phyloP scores from a whole-genome alignment of 805 yeast genomes.

The Wickerhamomyces sydowiorum region DNA sequence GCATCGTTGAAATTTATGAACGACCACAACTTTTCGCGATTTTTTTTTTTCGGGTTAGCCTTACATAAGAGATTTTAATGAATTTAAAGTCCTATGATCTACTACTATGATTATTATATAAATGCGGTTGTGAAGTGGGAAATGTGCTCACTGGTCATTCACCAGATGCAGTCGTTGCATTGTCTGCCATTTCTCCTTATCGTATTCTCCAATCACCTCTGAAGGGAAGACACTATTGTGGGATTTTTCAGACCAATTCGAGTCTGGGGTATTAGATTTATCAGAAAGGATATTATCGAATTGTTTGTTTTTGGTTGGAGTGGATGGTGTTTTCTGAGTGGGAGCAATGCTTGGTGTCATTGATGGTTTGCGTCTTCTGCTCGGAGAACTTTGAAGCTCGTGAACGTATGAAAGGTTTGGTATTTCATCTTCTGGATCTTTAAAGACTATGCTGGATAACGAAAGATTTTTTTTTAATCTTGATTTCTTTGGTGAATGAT shows the following conservation, averaged over 20 bases:
- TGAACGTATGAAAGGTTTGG: conserved; percentile 20
- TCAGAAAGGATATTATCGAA: conserved; percentile 20
- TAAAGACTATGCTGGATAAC: conserved; percentile 19
- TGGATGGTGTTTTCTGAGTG: not conserved
- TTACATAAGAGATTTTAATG: no score
- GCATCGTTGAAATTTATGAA: not conserved
- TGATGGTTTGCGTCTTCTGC: conserved; percentile 6
- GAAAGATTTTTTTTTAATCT: conserved; percentile 19
- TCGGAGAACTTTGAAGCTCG: conserved; percentile 19
- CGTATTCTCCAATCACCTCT: conserved; percentile 58
- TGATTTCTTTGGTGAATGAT: conserved; percentile 11
- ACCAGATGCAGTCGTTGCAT: conserved; percentile 32
- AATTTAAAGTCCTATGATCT: no score
- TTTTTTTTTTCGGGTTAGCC: no score
- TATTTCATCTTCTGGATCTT: conserved; percentile 10
- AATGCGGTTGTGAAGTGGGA: not conserved
- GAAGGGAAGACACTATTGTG: conserved; percentile 42
- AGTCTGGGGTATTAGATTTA: conserved; percentile 23
- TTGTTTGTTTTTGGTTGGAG: not conserved
- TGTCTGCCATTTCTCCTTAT: conserved; percentile 59
- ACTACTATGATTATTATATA: no score
- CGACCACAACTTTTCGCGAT: not conserved
- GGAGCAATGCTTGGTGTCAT: conserved; percentile 7
- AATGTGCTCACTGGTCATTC: not conserved
- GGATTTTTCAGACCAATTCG: conserved; percentile 31